Conservation (phyloP, 768 basidiomycete genomes). For the Boletus insuetus region DNA sequence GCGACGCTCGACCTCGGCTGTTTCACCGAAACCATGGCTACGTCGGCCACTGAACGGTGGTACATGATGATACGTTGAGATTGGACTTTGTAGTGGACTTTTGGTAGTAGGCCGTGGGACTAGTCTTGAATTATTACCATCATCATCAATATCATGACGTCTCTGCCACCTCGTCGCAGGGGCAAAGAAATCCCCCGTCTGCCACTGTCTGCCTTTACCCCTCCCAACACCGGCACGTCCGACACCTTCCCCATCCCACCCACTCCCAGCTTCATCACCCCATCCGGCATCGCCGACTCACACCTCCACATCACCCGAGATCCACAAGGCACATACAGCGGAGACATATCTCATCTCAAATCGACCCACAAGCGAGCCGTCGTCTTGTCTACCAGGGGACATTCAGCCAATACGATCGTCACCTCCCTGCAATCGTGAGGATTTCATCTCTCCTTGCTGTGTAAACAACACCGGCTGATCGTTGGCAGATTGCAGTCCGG, state of each 20-base stretch:
- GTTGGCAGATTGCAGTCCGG: slow-evolving; percentile 14
- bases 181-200: slow-evolving; percentile 68
- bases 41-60: slow-evolving; percentile 17
- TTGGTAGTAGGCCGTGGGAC: slow-evolving; percentile 4
- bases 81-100: too few species aligned
- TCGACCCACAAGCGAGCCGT: slow-evolving; percentile 55
- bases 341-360: slow-evolving; percentile 40
- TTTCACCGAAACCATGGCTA: slow-evolving; percentile 17
- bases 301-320: slow-evolving; percentile 49
- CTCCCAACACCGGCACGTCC: slow-evolving; percentile 63
- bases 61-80: background rate
- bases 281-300: slow-evolving; percentile 63
- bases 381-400: slow-evolving; percentile 51
- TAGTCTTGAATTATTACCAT: background rate
- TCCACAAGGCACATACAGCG: background rate
- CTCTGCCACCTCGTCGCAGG: slow-evolving; percentile 46
- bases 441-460: background rate
- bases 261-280: slow-evolving; percentile 65
- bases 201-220: slow-evolving; percentile 72
- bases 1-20: slow-evolving; percentile 11
- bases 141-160: slow-evolving; percentile 20
- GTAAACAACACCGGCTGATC: background rate
- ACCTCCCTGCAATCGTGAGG: slow-evolving; percentile 41
- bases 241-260: slow-evolving; percentile 68
- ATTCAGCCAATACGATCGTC: slow-evolving; percentile 37